Evolutionary conservation across 2,329 filamentous ascomycete species (phyloP).

Genomic region (Byssothecium circinans): DNA sequence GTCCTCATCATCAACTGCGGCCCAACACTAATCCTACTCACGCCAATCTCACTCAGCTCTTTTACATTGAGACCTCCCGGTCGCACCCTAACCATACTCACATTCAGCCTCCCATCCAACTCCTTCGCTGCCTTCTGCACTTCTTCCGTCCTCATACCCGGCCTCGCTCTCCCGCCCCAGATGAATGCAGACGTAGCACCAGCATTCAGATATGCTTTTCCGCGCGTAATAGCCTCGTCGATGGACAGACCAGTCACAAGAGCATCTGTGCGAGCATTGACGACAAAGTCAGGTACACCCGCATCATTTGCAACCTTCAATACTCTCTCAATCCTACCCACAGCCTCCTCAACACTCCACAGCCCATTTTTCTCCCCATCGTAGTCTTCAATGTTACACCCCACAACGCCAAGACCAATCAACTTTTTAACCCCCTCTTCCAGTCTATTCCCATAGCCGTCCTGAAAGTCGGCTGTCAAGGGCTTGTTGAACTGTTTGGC

Average conservation of each 20-base stretch:
- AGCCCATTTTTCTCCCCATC: no score
- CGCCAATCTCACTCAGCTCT: conserved; percentile 34
- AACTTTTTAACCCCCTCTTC: no score
- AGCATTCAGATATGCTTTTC: conserved; percentile 59
- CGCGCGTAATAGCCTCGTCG: conserved; percentile 56
- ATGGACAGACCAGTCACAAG: conserved; percentile 48
- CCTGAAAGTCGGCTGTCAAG: no score
- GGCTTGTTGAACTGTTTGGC: no score
- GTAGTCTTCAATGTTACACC: no score
- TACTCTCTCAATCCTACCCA: conserved; percentile 49
- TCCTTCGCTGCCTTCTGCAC: conserved; percentile 22
- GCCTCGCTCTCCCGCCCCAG: conserved; percentile 55
- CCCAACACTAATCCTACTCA: conserved; percentile 36
- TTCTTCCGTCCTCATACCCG: conserved; percentile 33
- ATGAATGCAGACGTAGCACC: conserved; percentile 64
- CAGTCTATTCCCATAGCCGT: no score
- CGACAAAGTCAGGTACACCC: conserved; percentile 53
- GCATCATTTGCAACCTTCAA: conserved; percentile 49
- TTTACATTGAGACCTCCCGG: conserved; percentile 22
- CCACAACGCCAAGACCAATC: no score
- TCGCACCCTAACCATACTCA: conserved; percentile 20
- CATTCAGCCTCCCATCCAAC: conserved; percentile 33
- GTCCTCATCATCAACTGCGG: conserved; percentile 31
- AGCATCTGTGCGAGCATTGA: conserved; percentile 59
- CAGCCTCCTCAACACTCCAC: no score